Evolutionary conservation across 2,329 filamentous ascomycete genomes (phyloP), one percentile per base, ranked within the genome.

Genomic region (Tolypocladium amazonense): DNA sequence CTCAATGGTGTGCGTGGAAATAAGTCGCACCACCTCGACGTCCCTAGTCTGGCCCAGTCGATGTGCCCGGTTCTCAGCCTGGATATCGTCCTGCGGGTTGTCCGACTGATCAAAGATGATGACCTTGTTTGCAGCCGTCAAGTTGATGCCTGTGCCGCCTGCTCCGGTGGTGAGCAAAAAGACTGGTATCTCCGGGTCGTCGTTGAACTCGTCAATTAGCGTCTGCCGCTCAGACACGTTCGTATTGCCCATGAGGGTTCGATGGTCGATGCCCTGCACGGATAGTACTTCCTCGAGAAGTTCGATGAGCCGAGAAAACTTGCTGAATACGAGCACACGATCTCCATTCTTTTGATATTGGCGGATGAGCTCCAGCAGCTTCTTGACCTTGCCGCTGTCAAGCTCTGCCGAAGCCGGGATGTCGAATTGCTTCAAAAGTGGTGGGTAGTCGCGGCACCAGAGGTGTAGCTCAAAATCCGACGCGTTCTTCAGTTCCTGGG

Each of bases 71-170:
- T 99, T 97, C 78, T 97, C 94, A 0, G 94, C 94, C 72, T 99
- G 94, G n/a, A 96, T 87, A 70, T 99, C 94, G 66, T 97, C 93
- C 71, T 99, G 94, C 0, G 94, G 94, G 67, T 99, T 99, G 76
- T 97, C 96, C n/a, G 88, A 90, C 64, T 89, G 89, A 73, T 99
- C 94, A 71, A 97, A 97, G 68, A 99, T 94, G 73, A 99, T 85
- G 66, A 99, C 93, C 75, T 97, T 97, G 78, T 97, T 97, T 5
- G 94, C 94, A 41, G 89, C 90, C 9, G 93, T 94, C 59, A 99
- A 77, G 73, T 99, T 99, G 77, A 99, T 95, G 47, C 94, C 94
- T 0, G 93, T 94, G n/a, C 94, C 94, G 58, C 94, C 94, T 0
- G 93, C 92, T 62, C 92, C 93, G 0, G 94, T 99, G 1, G 90